phyloP scores from a whole-genome alignment of 495 filamentous ascomycete species.

The Aspergillus conjunctus region DNA sequence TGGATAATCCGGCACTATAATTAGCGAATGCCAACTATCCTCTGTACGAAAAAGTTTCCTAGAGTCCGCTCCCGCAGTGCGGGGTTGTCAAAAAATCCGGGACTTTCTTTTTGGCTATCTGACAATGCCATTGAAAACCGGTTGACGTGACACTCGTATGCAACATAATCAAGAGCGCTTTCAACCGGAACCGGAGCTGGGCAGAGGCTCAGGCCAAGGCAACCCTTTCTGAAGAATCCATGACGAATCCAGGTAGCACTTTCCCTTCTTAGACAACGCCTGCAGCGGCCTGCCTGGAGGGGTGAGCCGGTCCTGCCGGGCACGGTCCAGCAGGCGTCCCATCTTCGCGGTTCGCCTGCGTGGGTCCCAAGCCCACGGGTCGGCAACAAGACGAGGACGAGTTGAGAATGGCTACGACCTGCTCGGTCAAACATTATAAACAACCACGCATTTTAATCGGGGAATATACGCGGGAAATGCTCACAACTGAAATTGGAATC shows the following conservation, averaged over 20 bases:
- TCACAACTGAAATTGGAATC: neutral
- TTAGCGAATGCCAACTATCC: neutral
- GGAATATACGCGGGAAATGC: neutral
- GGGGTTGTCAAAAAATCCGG: neutral
- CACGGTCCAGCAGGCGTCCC: neutral
- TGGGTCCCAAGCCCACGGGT: neutral
- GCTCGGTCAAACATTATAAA: neutral
- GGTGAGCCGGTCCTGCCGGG: neutral
- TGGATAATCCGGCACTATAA: neutral
- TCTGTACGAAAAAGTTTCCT: neutral
- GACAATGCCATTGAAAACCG: neutral
- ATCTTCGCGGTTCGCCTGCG: neutral
- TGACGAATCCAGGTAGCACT: neutral
- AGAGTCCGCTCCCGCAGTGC: neutral
- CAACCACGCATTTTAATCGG: neutral
- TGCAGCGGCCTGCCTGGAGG: neutral
- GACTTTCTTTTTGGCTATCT: neutral
- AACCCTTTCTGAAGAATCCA: neutral
- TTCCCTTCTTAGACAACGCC: neutral
- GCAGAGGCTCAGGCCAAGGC: neutral
- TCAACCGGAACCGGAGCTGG: neutral
- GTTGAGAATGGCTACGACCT: too few species aligned
- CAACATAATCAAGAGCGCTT: neutral
- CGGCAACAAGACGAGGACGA: neutral
- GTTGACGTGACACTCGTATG: neutral